A percentile compares a stretch with the other conserved stretches of the same genome.
These are phyloP conservation scores for Calonectria montana DNA, from an alignment of 2,329 filamentous ascomycete genomes.

Conservation along the genomic window DNA sequence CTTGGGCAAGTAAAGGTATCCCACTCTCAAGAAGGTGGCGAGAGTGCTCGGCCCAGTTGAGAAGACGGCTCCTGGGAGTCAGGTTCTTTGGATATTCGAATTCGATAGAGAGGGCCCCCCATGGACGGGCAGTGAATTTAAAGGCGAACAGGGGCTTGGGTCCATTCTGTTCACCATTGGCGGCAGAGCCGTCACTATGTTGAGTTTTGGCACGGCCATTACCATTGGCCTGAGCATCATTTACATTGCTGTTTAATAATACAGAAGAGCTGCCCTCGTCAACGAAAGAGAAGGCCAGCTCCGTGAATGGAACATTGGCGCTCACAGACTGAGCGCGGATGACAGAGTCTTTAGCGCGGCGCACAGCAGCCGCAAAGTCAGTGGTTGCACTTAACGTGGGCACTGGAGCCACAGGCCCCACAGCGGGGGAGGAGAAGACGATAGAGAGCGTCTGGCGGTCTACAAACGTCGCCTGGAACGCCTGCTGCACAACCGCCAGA, in stretches of 20 bases:
- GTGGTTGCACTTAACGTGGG: not conserved
- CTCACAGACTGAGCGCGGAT: not conserved
- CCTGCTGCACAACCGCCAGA: constrained; percentile 12
- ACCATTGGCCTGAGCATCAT: not conserved
- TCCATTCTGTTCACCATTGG: not conserved
- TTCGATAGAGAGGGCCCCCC: constrained; percentile 10
- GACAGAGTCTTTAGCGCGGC: constrained; percentile 16
- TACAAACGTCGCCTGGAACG: constrained; percentile 3
- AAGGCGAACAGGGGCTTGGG: constrained; percentile 3
- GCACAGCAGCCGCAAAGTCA: constrained; percentile 7
- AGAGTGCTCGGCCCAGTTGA: constrained; percentile 12
- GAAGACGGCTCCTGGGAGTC: not conserved
- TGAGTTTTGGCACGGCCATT: constrained; percentile 8
- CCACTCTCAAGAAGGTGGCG: constrained; percentile 6
- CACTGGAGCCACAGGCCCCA: constrained; percentile 6
- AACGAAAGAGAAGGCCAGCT: constrained; percentile 7
- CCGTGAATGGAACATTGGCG: not conserved
- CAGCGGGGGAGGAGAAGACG: constrained; percentile 9
- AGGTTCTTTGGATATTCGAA: constrained; percentile 15
- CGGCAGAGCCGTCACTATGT: constrained; percentile 1
- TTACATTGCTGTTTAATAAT: constrained; percentile 10
- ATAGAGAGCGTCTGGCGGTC: constrained; percentile 14
- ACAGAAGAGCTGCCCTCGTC: constrained; percentile 10
- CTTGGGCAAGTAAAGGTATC: constrained; percentile 3
- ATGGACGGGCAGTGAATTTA: constrained; percentile 11